A percentile compares a stretch with the other conserved stretches of the same genome.
Conservation (phyloP, 306 rosid species). For the Cicer cuneatum region DNA sequence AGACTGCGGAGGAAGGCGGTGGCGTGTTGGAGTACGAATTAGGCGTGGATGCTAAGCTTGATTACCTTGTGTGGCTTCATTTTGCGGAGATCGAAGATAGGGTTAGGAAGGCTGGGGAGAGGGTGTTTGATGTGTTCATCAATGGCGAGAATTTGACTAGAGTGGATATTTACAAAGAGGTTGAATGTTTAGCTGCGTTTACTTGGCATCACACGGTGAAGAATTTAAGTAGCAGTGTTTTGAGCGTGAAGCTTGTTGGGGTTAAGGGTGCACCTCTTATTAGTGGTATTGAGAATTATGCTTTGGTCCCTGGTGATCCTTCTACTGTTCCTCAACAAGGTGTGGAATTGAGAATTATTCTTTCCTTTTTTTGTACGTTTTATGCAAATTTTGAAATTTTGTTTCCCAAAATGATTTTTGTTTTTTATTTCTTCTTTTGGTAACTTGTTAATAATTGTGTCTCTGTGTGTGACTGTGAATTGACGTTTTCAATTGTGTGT, state of each 20-base stretch:
- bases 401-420: not conserved
- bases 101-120: constrained; percentile 67
- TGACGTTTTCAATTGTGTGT: constrained; percentile 15
- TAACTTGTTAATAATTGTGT: constrained; percentile 13
- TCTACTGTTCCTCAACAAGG: constrained; percentile 85
- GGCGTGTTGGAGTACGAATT: constrained; percentile 62
- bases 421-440: constrained; percentile 33
- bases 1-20: constrained; percentile 48
- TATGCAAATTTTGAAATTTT: constrained; percentile 34
- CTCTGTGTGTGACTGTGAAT: constrained; percentile 27
- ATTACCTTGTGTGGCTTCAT: constrained; percentile 87
- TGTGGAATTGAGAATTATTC: constrained; percentile 22
- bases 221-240: constrained; percentile 65
- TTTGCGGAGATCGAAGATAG: constrained; percentile 78
- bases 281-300: constrained; percentile 89
- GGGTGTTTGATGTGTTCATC: constrained; percentile 76
- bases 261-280: constrained; percentile 72
- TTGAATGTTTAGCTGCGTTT: constrained; percentile 75
- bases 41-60: constrained; percentile 86
- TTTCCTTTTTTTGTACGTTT: not conserved
- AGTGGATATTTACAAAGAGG: constrained; percentile 73
- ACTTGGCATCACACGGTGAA: constrained; percentile 72
- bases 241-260: constrained; percentile 70
- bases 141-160: constrained; percentile 67
- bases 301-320: constrained; percentile 83